Base-by-base conservation (phyloP, 106 monocot species). In the Alisma plantagoaquatica region DNA sequence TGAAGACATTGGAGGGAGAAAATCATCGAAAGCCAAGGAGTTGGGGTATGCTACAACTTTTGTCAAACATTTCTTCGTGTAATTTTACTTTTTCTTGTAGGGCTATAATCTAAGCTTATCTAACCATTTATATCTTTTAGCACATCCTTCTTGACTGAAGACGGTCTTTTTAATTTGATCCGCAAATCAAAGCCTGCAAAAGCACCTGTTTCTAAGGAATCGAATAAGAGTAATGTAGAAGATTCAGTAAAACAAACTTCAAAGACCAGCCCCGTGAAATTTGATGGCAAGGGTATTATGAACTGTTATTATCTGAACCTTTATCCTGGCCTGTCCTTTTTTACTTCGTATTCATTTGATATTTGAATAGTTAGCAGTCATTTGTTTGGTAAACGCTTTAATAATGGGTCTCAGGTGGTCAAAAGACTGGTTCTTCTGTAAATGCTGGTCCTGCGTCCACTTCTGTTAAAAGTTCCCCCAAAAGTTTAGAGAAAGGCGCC, bases 101-200 rank as follows among this genome's bases (percentile, higher is more conserved):
- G n/a, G n/a, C n/a, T n/a, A n/a, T n/a, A n/a, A n/a, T n/a, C n/a
- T n/a, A n/a, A n/a, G n/a, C n/a, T n/a, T n/a, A n/a, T n/a, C n/a
- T n/a, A n/a, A n/a, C 35, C 35, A 38, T 7, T 38, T 6, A 28
- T 25, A 1, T 20, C 43, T 38, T 65, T 64, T 55, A 98, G 96
- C 33, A 69, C 79, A 19, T 26, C 68, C 29, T 85, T 98, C 62
- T 31, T 98, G 58, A 89, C 89, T 46, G 96, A 98, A 59, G 96
- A 98, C 82, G 96, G 79, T 29, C 70, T 98, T 33, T 98, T 98
- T 85, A 79, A 89, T 69, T 78, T 85, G 81, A 89, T 98, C 43
- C 73, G 68, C 15, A 85, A 84, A 63, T 85, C 96, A 79, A 98
- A 82, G 60, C 79, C 82, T 76, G 63, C 48, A 32, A 86, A 85